Conservation (phyloP, 352 stramenopile genomes). For the Globisporangium ultimum region DNA sequence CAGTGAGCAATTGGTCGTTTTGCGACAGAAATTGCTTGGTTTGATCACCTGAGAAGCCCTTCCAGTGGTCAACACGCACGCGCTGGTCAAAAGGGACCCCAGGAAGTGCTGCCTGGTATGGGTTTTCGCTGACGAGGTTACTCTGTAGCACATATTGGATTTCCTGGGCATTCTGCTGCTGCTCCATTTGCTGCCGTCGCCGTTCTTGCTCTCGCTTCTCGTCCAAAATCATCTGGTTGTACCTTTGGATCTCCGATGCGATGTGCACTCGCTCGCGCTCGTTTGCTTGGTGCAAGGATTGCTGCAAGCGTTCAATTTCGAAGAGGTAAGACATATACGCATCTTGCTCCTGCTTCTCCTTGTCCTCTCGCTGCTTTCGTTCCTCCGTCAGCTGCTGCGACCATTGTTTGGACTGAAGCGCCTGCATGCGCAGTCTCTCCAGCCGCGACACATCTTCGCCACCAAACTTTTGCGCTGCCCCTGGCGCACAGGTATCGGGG, state of each 20-base stretch:
- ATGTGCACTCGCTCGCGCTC: conserved; percentile 47
- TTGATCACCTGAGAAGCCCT: conserved; percentile 64
- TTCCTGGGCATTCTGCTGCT: conserved; percentile 50
- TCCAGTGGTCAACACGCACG: conserved; percentile 80
- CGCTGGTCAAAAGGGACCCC: conserved; percentile 39
- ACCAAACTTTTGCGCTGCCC: conserved; percentile 67
- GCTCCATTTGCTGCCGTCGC: conserved; percentile 31
- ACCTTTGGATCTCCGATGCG: conserved; percentile 44
- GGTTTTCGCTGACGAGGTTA: conserved; percentile 72
- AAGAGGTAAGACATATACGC: conserved; percentile 47
- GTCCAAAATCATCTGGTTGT: conserved; percentile 47
- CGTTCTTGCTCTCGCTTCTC: conserved; percentile 40
- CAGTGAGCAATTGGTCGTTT: conserved; percentile 56
- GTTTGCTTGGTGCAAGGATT: conserved; percentile 50
- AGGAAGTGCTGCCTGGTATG: conserved; percentile 42
- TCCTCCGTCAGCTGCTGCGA: conserved; percentile 52
- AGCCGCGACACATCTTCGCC: conserved; percentile 56
- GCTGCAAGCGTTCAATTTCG: conserved; percentile 52
- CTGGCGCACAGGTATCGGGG: conserved; percentile 42
- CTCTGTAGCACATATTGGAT: conserved; percentile 58
- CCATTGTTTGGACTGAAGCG: conserved; percentile 71
- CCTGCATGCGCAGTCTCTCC: conserved; percentile 60
- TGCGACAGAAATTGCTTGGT: conserved; percentile 45
- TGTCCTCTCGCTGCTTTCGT: conserved; percentile 31
- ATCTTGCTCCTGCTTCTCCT: conserved; percentile 34